A percentile compares a stretch with the other conserved stretches of the same genome.
phyloP scores from a whole-genome alignment of 2,329 filamentous ascomycete genomes.

The Fusarium verticillioides region DNA sequence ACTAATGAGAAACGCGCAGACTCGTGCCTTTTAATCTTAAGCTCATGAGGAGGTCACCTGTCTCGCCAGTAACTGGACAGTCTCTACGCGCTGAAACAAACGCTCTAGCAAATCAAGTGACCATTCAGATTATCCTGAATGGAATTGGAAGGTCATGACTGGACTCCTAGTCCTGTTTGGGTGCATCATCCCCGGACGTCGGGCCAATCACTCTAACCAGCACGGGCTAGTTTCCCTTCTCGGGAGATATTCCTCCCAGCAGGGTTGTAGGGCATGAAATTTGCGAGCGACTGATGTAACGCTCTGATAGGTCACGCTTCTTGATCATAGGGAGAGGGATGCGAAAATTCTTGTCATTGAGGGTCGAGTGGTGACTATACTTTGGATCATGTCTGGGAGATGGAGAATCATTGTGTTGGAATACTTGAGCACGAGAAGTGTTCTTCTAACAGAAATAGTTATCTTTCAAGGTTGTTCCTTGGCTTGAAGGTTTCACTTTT shows the following conservation, averaged over 20 bases:
- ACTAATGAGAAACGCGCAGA: not conserved
- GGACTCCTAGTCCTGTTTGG: not conserved
- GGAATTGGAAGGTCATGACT: not conserved
- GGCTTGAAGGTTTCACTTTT: not conserved
- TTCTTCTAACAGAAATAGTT: rapidly evolving
- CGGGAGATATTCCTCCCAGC: not conserved
- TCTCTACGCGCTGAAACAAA: not conserved
- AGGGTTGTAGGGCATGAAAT: not conserved
- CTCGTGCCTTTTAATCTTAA: not conserved
- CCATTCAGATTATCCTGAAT: not conserved
- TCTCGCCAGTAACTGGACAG: not conserved
- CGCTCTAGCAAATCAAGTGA: constrained; percentile 1
- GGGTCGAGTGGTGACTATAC: not conserved
- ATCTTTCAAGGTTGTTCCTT: no score
- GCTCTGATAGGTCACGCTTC: constrained; percentile 9
- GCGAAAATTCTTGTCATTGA: not conserved
- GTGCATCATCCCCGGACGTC: not conserved
- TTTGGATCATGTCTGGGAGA: not conserved
- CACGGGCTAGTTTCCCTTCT: constrained; percentile 2
- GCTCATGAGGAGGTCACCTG: not conserved
- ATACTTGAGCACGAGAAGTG: not conserved
- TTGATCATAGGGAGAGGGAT: not conserved
- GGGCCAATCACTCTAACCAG: not conserved
- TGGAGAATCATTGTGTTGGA: not conserved
- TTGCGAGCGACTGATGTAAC: constrained; percentile 2